Evolutionary conservation across 1,284 basidiomycete genomes (phyloP), one percentile per base, ranked within the genome.

Genomic region (Pyrrhoderma lamaoense): DNA sequence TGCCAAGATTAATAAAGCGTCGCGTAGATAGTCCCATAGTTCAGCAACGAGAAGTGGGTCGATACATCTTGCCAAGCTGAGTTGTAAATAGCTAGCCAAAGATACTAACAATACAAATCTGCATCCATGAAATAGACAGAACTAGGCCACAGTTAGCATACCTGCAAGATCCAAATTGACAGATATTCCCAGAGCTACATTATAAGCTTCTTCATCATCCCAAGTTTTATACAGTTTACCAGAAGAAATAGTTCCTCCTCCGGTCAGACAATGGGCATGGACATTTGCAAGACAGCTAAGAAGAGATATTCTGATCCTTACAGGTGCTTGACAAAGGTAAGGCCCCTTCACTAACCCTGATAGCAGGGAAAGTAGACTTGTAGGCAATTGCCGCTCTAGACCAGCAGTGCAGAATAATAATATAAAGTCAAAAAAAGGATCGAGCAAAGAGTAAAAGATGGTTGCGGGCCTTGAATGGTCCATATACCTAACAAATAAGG

Each of bases 1-100:
- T 31, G 38, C n/a, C 37, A 79, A 73, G 25, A 76, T 62, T 8
- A 79, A 55, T 3, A 80, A 60, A 1, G 67, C 64, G 51, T 80
- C 75, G 27, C 74, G 65, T 42, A 86, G 61, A 58, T 74, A 71
- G 48, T 76, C 67, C 75, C 79, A 79, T 36, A 74, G 71, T 60
- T 83, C 81, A 1, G 70, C 64, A 48, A 66, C 67, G 27, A 63
- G 59, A 31, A 80, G 59, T 3, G 67, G 49, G 47, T 74, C 69
- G 9, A 55, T 40, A n/a, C 42, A 52, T 16, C 57, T 55, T 11
- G 54, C 53, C 11, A 62, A 57, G 11, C 61, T 56, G 7, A 52
- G 61, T 9, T 65, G 54, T 34, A 82, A 59, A 57, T 76, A 78
- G 31, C 70, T 61, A 7, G 82, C 68, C 56, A 84, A 71, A 4